These are phyloP conservation scores for Cyclotella baltica DNA, from an alignment of 108 stramenopile genomes.

Conservation along the genomic window DNA sequence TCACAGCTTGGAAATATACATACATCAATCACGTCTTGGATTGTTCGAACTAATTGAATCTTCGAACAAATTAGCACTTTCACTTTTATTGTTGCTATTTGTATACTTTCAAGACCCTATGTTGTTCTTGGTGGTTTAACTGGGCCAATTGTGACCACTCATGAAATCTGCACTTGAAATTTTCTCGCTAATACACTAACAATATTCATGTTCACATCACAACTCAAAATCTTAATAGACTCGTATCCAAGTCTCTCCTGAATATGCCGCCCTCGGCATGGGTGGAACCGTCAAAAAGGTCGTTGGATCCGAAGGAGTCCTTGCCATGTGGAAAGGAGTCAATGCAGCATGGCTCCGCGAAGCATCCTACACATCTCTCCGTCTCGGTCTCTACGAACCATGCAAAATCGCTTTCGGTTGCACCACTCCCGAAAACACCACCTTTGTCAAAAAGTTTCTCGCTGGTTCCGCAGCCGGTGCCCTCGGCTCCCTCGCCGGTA, in stretches of 20 bases:
- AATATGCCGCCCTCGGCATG: constrained; percentile 80
- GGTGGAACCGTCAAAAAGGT: constrained; percentile 78
- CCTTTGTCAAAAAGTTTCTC: constrained; percentile 84
- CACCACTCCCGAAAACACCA: constrained; percentile 70
- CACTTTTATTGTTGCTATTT: too few relatives aligned
- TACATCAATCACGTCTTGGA: too few relatives aligned
- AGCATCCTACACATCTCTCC: constrained; percentile 93
- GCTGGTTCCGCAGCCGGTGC: constrained; percentile 90
- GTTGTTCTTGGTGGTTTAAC: too few relatives aligned
- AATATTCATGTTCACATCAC: neutral
- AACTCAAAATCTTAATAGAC: constrained; percentile 47
- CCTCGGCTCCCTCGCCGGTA: constrained; percentile 88
- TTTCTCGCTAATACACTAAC: neutral
- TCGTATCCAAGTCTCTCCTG: constrained; percentile 84
- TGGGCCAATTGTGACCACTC: too few relatives aligned
- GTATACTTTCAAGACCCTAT: too few relatives aligned
- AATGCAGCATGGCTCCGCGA: constrained; percentile 92
- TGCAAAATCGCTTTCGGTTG: constrained; percentile 87
- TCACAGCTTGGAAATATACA: too few relatives aligned
- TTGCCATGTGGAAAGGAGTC: constrained; percentile 91
- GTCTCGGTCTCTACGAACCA: constrained; percentile 92
- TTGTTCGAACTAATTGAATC: too few relatives aligned
- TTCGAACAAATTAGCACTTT: too few relatives aligned
- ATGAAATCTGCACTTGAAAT: too few relatives aligned
- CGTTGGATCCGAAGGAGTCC: constrained; percentile 73